Evolutionary conservation across 2,329 filamentous ascomycete species (phyloP), one percentile per base, ranked within the genome.

Genomic region (Cercospora sp.): DNA sequence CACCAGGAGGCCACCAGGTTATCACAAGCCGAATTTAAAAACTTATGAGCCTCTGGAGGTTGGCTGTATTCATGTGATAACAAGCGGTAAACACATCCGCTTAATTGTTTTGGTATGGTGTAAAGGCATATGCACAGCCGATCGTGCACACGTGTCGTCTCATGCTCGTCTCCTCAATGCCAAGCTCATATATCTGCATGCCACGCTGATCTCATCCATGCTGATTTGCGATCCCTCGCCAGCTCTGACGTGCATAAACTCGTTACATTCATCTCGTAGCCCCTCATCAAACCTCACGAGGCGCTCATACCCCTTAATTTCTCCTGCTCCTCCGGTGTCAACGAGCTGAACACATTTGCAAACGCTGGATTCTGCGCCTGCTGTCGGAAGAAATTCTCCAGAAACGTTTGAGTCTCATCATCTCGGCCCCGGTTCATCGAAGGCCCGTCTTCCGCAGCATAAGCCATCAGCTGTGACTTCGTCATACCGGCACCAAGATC

Each of bases 391-490:
- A 96, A 97, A 13, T 94, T 88, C 1, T 88, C 85, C 58, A 98
- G 83, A 78, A 93, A 97, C 3, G 86, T 87, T 78, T 96, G 92
- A 7, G 94, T 97, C 83, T 97, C 93, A 76, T 97, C 93, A 77
- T 98, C 94, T 36, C 90, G 87, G 75, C 90, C 87, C 63, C 93
- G 87, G 76, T 80, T 76, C 64, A 79, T 80, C 3, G 77, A 78
- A 0, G 82, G 81, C 2, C 79, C 79, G 60, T 85, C 85, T 2
- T 83, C 82, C 0, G 82, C 89, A 26, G 88, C 86, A 75, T 87
- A 93, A 1, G 89, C 87, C 92, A 97, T 96, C 55, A 97, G 85
- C 68, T 96, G 91, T 86, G 89, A 75, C 59, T 83, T 85, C 8
- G 79, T 83, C 70, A 82, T 80, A 18, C 81, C 81, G 5, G 78